Evolutionary conservation across 2,329 filamentous ascomycete genomes (phyloP), one percentile per base, ranked within the genome.

Genomic region (Clonostachys rhizophaga): DNA sequence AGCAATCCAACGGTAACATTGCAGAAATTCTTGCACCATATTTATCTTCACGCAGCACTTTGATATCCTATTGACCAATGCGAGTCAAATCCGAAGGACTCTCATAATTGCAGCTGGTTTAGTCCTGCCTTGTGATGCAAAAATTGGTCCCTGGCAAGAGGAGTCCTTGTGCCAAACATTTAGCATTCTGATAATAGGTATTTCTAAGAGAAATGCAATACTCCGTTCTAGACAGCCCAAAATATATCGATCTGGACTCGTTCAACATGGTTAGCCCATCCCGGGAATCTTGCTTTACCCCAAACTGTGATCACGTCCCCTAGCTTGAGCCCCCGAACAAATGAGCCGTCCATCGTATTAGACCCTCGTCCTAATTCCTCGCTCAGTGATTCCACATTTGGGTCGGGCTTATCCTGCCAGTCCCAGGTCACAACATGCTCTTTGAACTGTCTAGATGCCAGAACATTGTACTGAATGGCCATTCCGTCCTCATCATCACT

Each of bases 251-350:
- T 63, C 58, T 70, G 68, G 3, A 76, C 74, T 12, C 62, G 67
- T 42, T 75, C 59, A 10, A 84, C 59, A 12, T 62, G 45, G 50
- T 84, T 84, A 2, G 46, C 42, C 82, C 82, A 86, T 0, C 64
- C 72, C 0, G 57, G 60, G 47, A 79, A 84, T 49, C 81, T 71
- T 3, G 78, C 71, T 60, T 77, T 81, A 1, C 66, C 80, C 81
- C 81, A 85, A 2, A 85, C 56, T 0, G 80, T 84, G 11, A 85
- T 63, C 16, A 81, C 72, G 53, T 86, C 82, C 1, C 82, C 82
- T n/a, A 81, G 52, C 52, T 71, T 74, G 52, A 86, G 56, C 42
- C 63, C 67, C 14, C 75, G 71, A 34, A 86, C 73, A 58, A 82
- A 84, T 36, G 71, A 62, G 2, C 82, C 82, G 45, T 74, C 70